Evolutionary conservation across 768 basidiomycete genomes (phyloP), one percentile per base, ranked within the genome.

Genomic region (Boletus edulis): DNA sequence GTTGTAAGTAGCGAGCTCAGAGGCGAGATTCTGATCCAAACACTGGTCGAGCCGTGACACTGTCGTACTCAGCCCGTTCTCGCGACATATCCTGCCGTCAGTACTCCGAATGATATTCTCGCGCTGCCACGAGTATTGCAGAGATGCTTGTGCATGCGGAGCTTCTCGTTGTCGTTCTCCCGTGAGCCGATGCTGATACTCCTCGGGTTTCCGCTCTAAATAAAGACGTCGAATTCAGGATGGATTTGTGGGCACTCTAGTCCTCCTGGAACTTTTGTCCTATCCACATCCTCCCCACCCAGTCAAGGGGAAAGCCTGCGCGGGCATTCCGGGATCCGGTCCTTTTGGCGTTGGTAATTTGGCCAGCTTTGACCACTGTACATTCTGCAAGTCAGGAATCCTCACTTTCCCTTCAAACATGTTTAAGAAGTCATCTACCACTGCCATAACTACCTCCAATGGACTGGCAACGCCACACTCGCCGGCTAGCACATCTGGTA

Each of bases 81-180:
- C 44, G 18, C 20, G 27, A 46, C 29, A 15, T 31, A 24, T 41
- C 42, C 42, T 39, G 14, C 3, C 22, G 24, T 29, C 27, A 29
- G 27, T 14, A 14, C 12, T 15, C 52, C 22, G 42, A 41, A 44
- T 27, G 49, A 31, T 35, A 17, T 54, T 52, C 63, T 46, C 51
- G 51, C 60, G 47, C 52, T 56, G 43, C 34, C 39, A 53, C 44
- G 50, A 42, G 49, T 47, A 50, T 6, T 50, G 22, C 41, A 43
- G 42, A 45, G 42, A n/a, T 39, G 38, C 52, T 10, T 24, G 37
- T 39, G n/a, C 54, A 59, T 51, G 49, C 51, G 61, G 49, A 46
- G n/a, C 42, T 34, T 34, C 4, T 46, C 34, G 44, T 34, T 55
- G 31, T 20, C 17, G 42, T 62, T 62, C 55, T 52, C 56, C 59